phyloP scores from a whole-genome alignment of 2,329 filamentous ascomycete species.

The Trichoderma oligosporum region DNA sequence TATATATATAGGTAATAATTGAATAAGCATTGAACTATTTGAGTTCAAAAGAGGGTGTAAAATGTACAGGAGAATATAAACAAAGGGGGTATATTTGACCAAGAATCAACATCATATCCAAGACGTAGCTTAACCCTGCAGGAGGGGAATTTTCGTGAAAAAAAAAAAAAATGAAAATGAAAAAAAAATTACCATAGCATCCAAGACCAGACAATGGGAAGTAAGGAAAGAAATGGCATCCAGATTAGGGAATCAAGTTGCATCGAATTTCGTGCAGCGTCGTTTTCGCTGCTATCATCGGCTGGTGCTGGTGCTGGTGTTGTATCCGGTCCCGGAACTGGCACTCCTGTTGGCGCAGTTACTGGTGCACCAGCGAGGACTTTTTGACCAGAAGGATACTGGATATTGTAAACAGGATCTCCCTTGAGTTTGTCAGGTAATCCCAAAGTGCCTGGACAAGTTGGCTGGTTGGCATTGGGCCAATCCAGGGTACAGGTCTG shows the following conservation, averaged over 20 bases:
- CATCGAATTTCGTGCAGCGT: background rate
- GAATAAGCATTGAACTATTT: slow-evolving; percentile 4
- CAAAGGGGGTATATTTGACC: slow-evolving; percentile 15
- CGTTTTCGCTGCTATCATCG: background rate
- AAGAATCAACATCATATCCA: slow-evolving; percentile 19
- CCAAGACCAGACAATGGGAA: slow-evolving; percentile 1
- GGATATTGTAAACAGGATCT: slow-evolving; percentile 45
- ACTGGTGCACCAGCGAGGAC: slow-evolving; percentile 33
- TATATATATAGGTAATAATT: background rate
- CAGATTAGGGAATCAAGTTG: background rate
- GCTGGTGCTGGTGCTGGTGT: background rate
- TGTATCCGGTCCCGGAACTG: too few relatives aligned
- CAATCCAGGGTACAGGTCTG: slow-evolving; percentile 46
- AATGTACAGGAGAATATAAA: slow-evolving; percentile 13
- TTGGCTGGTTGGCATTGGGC: slow-evolving; percentile 43
- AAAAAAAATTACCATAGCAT: slow-evolving; percentile 1
- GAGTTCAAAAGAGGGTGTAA: background rate
- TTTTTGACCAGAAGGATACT: slow-evolving; percentile 43
- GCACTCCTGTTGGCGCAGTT: slow-evolving; percentile 4
- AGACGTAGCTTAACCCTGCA: slow-evolving; percentile 1
- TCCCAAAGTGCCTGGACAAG: slow-evolving; percentile 43
- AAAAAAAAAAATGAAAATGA: too few relatives aligned
- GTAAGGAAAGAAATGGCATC: slow-evolving; percentile 4
- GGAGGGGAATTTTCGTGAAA: background rate
- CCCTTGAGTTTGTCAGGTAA: slow-evolving; percentile 33